Percentiles rank a stretch among this genome's conserved stretches.
phyloP scores from a whole-genome alignment of 2,329 filamentous ascomycete genomes.

The Xylariaceae sp. region DNA sequence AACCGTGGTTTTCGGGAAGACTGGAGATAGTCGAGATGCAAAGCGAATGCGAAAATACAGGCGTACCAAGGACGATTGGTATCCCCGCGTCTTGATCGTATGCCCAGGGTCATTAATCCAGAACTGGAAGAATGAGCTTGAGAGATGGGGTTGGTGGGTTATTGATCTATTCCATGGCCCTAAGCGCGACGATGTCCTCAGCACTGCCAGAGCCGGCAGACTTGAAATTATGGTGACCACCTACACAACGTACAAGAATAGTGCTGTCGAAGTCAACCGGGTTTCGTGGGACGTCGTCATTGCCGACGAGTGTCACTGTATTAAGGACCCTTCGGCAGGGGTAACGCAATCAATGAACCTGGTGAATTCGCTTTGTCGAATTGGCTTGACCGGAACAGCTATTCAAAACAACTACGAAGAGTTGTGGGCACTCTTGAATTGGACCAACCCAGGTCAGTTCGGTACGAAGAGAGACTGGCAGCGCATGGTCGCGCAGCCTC shows the following conservation, averaged over 20 bases:
- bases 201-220: conserved; percentile 67
- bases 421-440: conserved; percentile 91
- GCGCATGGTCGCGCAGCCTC: conserved; percentile 67
- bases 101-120: conserved; percentile 83
- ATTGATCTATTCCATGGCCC: conserved; percentile 73
- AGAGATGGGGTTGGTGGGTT: conserved; percentile 95
- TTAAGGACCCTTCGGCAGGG: conserved; percentile 75
- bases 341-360: conserved; percentile 83
- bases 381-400: conserved; percentile 89
- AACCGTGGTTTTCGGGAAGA: conserved; percentile 89
- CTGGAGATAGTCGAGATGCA: conserved; percentile 75
- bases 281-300: conserved; percentile 91
- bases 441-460: conserved; percentile 80
- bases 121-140: conserved; percentile 85
- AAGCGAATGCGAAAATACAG: conserved; percentile 87
- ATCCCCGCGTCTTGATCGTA: conserved; percentile 76
- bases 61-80: conserved; percentile 61
- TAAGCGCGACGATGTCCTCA: conserved; percentile 62
- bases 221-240: conserved; percentile 92
- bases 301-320: conserved; percentile 85
- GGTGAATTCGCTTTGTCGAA: conserved; percentile 84
- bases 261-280: conserved; percentile 68
- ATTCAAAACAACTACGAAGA: conserved; percentile 99
- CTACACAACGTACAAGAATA: conserved; percentile 82
- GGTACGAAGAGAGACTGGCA: conserved; percentile 69